Conservation (phyloP, 805 yeast genomes). For the Wilhelminamyces savonicus region DNA sequence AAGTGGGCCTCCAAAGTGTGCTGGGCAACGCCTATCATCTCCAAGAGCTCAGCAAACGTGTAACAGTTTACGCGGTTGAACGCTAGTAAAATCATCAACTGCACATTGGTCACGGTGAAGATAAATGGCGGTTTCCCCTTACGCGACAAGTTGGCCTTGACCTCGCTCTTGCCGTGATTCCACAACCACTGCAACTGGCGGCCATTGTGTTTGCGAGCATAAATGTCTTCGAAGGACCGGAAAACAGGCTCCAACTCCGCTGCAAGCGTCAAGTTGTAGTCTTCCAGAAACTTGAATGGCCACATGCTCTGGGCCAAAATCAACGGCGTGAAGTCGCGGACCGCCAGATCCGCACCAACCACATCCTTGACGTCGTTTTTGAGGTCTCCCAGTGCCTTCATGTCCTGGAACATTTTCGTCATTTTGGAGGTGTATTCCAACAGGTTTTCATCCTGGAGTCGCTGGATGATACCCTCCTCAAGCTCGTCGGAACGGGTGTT, state of each 20-base stretch:
- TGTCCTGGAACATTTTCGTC: constrained; percentile 94
- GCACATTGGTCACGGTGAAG: constrained; percentile 78
- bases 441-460: constrained; percentile 83
- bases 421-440: constrained; percentile 90
- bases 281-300: constrained; percentile 55
- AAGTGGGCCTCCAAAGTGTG: constrained; percentile 71
- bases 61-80: constrained; percentile 65
- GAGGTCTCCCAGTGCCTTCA: constrained; percentile 75
- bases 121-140: constrained; percentile 76
- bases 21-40: constrained; percentile 60
- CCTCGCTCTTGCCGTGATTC: constrained; percentile 89
- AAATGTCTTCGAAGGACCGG: constrained; percentile 61
- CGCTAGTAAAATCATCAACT: constrained; percentile 80
- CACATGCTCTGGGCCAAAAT: constrained; percentile 86
- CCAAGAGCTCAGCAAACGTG: constrained; percentile 54
- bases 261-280: constrained; percentile 53
- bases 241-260: constrained; percentile 56
- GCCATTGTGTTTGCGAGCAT: constrained; percentile 73
- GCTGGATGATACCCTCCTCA: constrained; percentile 80
- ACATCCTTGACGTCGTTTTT: constrained; percentile 50
- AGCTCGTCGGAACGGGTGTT: constrained; percentile 79
- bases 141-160: constrained; percentile 77
- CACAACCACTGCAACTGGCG: constrained; percentile 93
- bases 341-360: constrained; percentile 21
- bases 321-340: constrained; percentile 58